These are phyloP conservation scores for Fraxinus sp. DNA, from an alignment of 305 asterid genomes.

Conservation along the genomic window DNA sequence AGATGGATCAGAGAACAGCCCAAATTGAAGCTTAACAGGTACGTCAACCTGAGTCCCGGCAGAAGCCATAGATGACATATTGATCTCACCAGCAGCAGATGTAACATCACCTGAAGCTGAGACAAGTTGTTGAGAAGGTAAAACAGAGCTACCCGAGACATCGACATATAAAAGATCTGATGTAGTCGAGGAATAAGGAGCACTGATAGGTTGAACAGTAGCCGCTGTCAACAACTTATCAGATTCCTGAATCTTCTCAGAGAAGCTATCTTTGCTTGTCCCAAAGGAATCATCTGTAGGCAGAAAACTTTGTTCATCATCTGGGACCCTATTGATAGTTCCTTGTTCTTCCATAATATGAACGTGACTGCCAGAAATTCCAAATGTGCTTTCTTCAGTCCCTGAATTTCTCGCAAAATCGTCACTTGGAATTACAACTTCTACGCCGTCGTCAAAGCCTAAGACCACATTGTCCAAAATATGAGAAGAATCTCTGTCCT, in stretches of 20 bases:
- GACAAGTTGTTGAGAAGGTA: constrained; percentile 38
- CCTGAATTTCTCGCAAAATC: constrained; percentile 57
- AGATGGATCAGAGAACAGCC: constrained; percentile 92
- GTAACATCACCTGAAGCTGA: constrained; percentile 39
- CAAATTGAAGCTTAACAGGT: constrained; percentile 89
- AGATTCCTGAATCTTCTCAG: constrained; percentile 38
- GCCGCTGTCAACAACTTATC: constrained; percentile 41
- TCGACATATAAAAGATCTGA: constrained; percentile 39
- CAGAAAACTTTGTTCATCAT: constrained; percentile 47
- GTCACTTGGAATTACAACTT: constrained; percentile 84
- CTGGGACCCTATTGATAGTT: constrained; percentile 39
- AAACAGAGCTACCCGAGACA: constrained; percentile 31
- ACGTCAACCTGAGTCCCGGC: constrained; percentile 50
- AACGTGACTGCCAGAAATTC: constrained; percentile 44
- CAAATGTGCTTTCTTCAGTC: constrained; percentile 50
- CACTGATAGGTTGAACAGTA: constrained; percentile 34
- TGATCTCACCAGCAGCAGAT: constrained; percentile 41
- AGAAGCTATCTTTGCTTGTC: constrained; percentile 38
- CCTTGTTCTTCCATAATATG: constrained; percentile 42
- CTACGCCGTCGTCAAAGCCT: constrained; percentile 92
- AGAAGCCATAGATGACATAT: constrained; percentile 42
- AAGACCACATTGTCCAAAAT: constrained; percentile 68
- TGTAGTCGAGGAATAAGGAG: constrained; percentile 34
- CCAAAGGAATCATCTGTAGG: constrained; percentile 39
- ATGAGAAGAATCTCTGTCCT: constrained; percentile 51